Percentiles rank a stretch among this genome's conserved stretches.
Conservation (phyloP, 23 red algal genomes). For the Gracilaria caudata region DNA sequence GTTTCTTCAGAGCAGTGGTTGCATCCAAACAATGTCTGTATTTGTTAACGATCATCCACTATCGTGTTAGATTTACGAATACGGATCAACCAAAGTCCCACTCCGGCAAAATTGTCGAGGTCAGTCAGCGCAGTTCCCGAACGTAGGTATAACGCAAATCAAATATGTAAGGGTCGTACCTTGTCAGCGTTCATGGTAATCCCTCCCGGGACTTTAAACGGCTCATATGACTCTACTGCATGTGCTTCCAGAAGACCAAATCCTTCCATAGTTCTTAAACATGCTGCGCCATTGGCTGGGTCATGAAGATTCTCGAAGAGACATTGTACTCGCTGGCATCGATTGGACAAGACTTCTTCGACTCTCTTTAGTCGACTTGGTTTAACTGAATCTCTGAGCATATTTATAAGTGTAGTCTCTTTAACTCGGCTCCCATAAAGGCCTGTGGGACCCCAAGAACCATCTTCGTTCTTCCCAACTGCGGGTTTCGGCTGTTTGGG, state of each 20-base stretch:
- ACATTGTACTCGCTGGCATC: conserved; percentile 69
- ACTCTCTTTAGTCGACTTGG: conserved; percentile 73
- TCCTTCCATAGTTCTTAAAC: conserved; percentile 86
- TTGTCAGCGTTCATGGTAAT: conserved; percentile 88
- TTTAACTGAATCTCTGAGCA: conserved; percentile 73
- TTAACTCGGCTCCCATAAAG: conserved; percentile 81
- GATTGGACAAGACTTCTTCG: conserved; percentile 73
- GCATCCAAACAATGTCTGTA: conserved; percentile 77
- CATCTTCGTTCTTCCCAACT: conserved; percentile 60
- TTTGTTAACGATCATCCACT: conserved; percentile 89
- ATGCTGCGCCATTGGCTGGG: conserved; percentile 88
- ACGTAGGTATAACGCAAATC: background rate
- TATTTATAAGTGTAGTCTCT: conserved; percentile 69
- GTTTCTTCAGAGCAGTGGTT: conserved; percentile 61
- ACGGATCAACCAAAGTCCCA: background rate
- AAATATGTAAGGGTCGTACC: conserved; percentile 13
- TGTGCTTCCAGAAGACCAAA: conserved; percentile 81
- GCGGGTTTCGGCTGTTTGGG: conserved; percentile 46
- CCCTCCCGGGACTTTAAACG: conserved; percentile 72
- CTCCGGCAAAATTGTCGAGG: background rate
- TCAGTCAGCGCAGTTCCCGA: background rate
- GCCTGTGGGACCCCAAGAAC: conserved; percentile 63
- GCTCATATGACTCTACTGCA: conserved; percentile 91
- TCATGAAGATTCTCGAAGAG: conserved; percentile 92
- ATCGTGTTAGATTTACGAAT: background rate